A percentile compares a stretch with the other conserved stretches of the same genome.
Conservation (phyloP, 2,329 filamentous ascomycete genomes). For the Botrytis byssoidea region DNA sequence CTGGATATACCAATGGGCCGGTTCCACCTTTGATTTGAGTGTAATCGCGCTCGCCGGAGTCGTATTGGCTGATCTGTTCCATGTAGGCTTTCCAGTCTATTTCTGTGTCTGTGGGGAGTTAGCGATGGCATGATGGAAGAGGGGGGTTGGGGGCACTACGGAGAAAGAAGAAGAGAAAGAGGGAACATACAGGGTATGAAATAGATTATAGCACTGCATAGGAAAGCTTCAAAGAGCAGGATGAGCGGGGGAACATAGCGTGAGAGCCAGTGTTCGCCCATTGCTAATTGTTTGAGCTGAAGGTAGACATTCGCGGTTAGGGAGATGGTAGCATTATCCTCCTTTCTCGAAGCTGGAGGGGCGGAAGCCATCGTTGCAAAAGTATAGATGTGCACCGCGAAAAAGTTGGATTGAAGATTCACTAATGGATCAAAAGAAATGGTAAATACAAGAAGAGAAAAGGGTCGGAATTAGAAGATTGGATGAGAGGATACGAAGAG, state of each 20-base stretch:
- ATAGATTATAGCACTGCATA: conserved; percentile 35
- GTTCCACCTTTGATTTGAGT: conserved; percentile 81
- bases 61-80: conserved; percentile 80
- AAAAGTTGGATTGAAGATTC: too few relatives aligned
- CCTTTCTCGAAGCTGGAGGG: background rate
- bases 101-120: conserved; percentile 69
- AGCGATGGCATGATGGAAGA: background rate
- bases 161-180: too few relatives aligned
- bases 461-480: background rate
- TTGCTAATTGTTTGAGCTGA: conserved; percentile 32
- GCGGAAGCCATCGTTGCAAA: background rate
- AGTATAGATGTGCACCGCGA: background rate
- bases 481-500: background rate
- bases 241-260: conserved; percentile 33
- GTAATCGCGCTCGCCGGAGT: conserved; percentile 86
- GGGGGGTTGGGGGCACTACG: background rate
- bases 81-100: conserved; percentile 98
- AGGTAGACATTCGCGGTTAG: conserved; percentile 23
- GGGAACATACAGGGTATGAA: conserved; percentile 34
- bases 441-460: background rate
- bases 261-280: conserved; percentile 34
- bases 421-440: background rate
- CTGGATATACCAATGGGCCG: conserved; percentile 92
- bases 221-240: conserved; percentile 35
- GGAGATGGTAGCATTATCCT: background rate